Evolutionary conservation across 1,139 yeast species (phyloP).

Genomic region (Suhomyces bokatorum): DNA sequence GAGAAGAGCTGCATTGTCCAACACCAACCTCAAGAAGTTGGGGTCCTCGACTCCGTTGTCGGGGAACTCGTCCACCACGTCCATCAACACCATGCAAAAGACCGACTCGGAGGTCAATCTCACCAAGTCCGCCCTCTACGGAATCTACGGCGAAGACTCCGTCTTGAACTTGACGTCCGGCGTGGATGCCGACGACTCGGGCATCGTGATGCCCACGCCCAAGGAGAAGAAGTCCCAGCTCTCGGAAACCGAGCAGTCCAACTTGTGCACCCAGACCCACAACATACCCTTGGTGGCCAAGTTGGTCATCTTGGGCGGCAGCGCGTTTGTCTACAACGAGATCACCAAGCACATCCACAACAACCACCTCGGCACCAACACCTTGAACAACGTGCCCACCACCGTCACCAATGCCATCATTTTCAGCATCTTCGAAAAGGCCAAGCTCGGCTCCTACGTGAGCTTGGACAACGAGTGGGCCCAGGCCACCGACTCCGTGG

Average conservation of each 20-base stretch:
- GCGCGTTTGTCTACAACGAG: slow-evolving; percentile 53
- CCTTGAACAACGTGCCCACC: slow-evolving; percentile 11
- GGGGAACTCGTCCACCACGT: slow-evolving; percentile 15
- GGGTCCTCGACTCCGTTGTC: slow-evolving; percentile 5
- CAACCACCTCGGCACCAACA: slow-evolving; percentile 31
- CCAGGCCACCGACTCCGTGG: slow-evolving; percentile 22
- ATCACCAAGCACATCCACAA: slow-evolving; percentile 52
- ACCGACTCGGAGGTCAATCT: slow-evolving; percentile 48
- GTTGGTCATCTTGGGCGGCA: slow-evolving; percentile 36
- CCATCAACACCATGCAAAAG: slow-evolving; percentile 31
- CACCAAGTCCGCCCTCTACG: slow-evolving; percentile 51
- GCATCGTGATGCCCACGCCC: slow-evolving; percentile 5
- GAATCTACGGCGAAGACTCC: slow-evolving; percentile 47
- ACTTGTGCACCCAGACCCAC: neutral
- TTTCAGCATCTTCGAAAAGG: slow-evolving; percentile 31
- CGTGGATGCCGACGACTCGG: slow-evolving; percentile 5
- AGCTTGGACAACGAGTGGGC: slow-evolving; percentile 7
- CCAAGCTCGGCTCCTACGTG: slow-evolving; percentile 24
- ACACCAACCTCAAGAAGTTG: slow-evolving; percentile 20
- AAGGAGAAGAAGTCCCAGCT: neutral
- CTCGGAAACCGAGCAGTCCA: neutral
- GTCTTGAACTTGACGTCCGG: slow-evolving; percentile 31
- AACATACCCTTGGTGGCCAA: slow-evolving; percentile 21
- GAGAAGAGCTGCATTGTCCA: slow-evolving; percentile 24
- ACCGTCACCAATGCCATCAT: slow-evolving; percentile 39